Evolutionary conservation across 441 rosid genomes (phyloP), one percentile per base, ranked within the genome.

Genomic region (Heliophila coronopifolia): DNA sequence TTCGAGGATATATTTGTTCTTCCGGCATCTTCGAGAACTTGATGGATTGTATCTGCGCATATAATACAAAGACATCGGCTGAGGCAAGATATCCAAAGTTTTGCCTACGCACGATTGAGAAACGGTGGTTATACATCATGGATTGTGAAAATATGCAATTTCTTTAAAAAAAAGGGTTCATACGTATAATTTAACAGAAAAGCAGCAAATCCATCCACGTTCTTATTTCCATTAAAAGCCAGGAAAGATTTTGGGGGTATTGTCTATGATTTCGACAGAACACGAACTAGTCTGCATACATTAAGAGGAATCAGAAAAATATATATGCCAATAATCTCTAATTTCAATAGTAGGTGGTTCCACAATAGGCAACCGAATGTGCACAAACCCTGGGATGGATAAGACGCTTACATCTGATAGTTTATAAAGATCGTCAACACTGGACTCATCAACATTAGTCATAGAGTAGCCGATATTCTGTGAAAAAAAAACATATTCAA

Each of bases 401-500:
- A 58, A 81, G 84, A 67, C 80, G 89, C 75, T 86, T 94, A 93
- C 80, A 77, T 89, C 97, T 57, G 93, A 80, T 50, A 93, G 97
- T 79, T 93, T 96, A 20, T 77, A 75, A 52, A 93, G 75, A 70
- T 89, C 94, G 70, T 89, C 97, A 22, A 78, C 67, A 42, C 83
- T 73, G 30, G 73, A 78, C 63, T 89, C 80, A 60, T 89, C 97
- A 42, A 82, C 78, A 68, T 89, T 76, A 42, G 99, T 97, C 99
- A 93, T 82, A 28, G 91, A 75, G 83, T 80, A 93, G 69, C 73
- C 70, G 25, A 84, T 58, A 76, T 84, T 97, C 72, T 67, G 58
- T 50, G 48, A 24, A 65, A 18, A 36, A 9, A 65, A 18, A 36
- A 9, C 34, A 65, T 25, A 45, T 33, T 52, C 30, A 26, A 16